Conservation (phyloP, 2,329 filamentous ascomycete genomes). For the Leptographium procerum region DNA sequence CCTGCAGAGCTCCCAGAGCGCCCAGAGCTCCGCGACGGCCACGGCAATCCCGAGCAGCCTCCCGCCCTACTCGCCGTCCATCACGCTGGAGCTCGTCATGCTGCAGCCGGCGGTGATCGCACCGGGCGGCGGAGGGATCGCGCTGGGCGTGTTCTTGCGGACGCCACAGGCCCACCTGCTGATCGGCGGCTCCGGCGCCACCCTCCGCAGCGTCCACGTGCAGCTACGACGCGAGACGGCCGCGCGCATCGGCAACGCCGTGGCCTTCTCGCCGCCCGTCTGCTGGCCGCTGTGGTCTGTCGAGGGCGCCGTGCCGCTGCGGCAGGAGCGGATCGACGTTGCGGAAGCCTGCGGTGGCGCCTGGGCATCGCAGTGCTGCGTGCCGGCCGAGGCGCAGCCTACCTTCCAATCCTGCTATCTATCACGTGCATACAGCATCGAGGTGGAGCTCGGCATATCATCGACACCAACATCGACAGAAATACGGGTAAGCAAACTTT, state of each 20-base stretch:
- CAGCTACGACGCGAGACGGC: background rate
- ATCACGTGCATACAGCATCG: conserved; percentile 5
- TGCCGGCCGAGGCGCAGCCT: background rate
- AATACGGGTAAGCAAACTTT: background rate
- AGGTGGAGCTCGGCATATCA: conserved; percentile 3
- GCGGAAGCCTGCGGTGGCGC: background rate
- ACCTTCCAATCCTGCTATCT: conserved; percentile 6
- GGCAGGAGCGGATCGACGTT: conserved; percentile 1
- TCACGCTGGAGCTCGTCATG: conserved; percentile 5
- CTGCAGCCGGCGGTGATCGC: conserved; percentile 1
- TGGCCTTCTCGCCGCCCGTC: background rate
- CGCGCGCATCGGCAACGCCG: background rate
- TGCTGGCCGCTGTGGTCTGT: conserved; percentile 6
- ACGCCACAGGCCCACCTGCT: background rate
- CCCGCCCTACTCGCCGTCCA: conserved; percentile 7
- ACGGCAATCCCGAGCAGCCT: background rate
- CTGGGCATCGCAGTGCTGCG: background rate
- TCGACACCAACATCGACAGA: background rate
- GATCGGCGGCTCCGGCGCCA: background rate
- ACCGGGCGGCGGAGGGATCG: background rate
- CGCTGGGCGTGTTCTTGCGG: conserved; percentile 3
- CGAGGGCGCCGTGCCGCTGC: conserved; percentile 1
- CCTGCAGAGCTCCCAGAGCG: background rate
- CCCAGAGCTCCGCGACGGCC: background rate
- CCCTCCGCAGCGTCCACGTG: conserved; percentile 1